Conservation (phyloP, 2,329 filamentous ascomycete genomes). For the Fonsecaea multimorphosa region DNA sequence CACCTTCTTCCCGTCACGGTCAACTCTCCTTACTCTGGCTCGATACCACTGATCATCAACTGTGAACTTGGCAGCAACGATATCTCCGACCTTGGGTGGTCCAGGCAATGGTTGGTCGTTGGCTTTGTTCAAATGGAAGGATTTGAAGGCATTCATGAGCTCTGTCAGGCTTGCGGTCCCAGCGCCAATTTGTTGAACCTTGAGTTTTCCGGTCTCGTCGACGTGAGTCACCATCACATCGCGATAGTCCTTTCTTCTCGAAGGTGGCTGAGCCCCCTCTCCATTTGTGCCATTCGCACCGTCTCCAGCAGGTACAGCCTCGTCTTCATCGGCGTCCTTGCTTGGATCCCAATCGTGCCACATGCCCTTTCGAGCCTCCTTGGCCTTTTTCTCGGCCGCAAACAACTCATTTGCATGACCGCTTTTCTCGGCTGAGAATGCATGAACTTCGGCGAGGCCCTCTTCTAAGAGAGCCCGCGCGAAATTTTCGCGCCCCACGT, state of each 20-base stretch:
- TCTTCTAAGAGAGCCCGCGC: slow-evolving; percentile 93
- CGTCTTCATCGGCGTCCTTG: slow-evolving; percentile 72
- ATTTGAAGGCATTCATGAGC: slow-evolving; percentile 88
- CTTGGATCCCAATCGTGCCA: slow-evolving; percentile 96
- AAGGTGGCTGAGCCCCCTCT: slow-evolving; percentile 60
- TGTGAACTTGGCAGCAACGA: slow-evolving; percentile 88
- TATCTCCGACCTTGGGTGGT: slow-evolving; percentile 87
- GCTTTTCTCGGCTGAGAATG: slow-evolving; percentile 94
- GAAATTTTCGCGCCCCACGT: slow-evolving; percentile 93
- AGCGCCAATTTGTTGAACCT: slow-evolving; percentile 87
- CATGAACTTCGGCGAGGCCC: slow-evolving; percentile 87
- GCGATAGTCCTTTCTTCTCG: slow-evolving; percentile 85
- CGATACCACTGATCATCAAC: slow-evolving; percentile 95
- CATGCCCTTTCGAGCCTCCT: slow-evolving; percentile 83
- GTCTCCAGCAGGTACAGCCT: slow-evolving; percentile 51
- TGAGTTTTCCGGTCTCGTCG: slow-evolving; percentile 79
- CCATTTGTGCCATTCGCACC: slow-evolving; percentile 58
- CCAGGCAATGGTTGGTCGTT: slow-evolving; percentile 76
- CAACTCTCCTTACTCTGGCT: slow-evolving; percentile 86
- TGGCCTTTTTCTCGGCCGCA: slow-evolving; percentile 84
- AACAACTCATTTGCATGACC: slow-evolving; percentile 87
- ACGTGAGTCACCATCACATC: slow-evolving; percentile 93
- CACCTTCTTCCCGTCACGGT: slow-evolving; percentile 83
- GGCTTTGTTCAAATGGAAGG: slow-evolving; percentile 83
- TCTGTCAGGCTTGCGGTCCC: slow-evolving; percentile 84